Evolutionary conservation across 23 red algal genomes (phyloP).

Genomic region (Gracilaria caudata): DNA sequence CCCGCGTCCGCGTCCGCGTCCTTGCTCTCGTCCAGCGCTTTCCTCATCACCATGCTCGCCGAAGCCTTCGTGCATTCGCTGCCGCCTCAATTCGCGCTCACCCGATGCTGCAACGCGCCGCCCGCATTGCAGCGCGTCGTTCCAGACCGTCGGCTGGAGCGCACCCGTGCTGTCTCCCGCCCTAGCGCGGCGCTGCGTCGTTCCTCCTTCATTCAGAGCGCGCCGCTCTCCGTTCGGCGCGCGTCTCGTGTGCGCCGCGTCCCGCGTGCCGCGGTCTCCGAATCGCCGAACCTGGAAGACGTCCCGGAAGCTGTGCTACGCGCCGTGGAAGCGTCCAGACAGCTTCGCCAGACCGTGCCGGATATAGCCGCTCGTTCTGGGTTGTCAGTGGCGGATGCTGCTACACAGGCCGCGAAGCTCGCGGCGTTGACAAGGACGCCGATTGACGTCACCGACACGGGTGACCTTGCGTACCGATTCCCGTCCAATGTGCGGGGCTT

Average conservation of each 20-base stretch:
- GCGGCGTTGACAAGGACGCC: constrained; percentile 65
- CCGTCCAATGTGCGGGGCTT: constrained; percentile 63
- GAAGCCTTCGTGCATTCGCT: neutral
- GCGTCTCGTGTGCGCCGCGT: neutral
- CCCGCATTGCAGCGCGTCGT: neutral
- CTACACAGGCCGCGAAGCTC: constrained; percentile 64
- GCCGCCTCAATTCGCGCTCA: neutral
- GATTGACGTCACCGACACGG: constrained; percentile 86
- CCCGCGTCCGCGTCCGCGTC: too few relatives aligned
- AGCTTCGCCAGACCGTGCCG: constrained; percentile 72
- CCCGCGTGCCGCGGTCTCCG: neutral
- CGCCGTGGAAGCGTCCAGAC: constrained; percentile 51
- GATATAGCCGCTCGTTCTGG: constrained; percentile 85
- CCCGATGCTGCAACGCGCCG: neutral
- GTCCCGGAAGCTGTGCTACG: constrained; percentile 53
- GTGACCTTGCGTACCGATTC: constrained; percentile 87
- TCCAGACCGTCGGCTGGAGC: neutral
- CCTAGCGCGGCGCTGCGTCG: neutral
- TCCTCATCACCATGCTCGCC: neutral
- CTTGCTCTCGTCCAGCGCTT: too few relatives aligned
- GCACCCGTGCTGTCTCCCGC: neutral
- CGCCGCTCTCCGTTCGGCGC: neutral
- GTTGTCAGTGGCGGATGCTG: constrained; percentile 40
- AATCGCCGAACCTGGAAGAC: constrained; percentile 24
- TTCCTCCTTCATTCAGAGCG: constrained; percentile 1